Percentiles rank a stretch among this genome's conserved stretches.
phyloP scores from a whole-genome alignment of 2,329 filamentous ascomycete species.

The Fusarium caatingaense region DNA sequence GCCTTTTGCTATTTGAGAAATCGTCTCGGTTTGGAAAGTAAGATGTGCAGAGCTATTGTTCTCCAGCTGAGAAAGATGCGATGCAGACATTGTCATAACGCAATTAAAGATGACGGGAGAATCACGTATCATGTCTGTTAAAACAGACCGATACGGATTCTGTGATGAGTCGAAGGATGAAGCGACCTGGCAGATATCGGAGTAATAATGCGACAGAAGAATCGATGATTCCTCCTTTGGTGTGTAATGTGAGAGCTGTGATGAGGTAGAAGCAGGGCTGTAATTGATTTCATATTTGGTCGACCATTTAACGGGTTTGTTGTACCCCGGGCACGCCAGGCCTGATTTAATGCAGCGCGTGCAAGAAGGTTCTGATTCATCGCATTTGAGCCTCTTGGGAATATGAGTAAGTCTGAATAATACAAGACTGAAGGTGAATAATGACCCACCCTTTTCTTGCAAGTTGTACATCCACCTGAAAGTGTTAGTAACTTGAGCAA shows the following conservation, averaged over 20 bases:
- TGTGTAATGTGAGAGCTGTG: background rate
- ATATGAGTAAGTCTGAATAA: background rate
- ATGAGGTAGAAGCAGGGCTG: background rate
- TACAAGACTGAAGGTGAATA: no score
- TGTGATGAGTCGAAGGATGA: slow-evolving; percentile 23
- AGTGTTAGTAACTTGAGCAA: background rate
- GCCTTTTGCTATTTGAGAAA: slow-evolving; percentile 14
- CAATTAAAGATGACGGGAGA: slow-evolving; percentile 24
- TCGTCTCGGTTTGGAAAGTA: slow-evolving; percentile 28
- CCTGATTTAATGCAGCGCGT: slow-evolving; percentile 27
- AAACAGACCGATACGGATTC: slow-evolving; percentile 32
- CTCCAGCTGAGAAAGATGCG: slow-evolving; percentile 25
- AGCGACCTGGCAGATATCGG: slow-evolving; percentile 17
- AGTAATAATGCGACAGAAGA: slow-evolving; percentile 24
- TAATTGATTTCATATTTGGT: slow-evolving; percentile 33
- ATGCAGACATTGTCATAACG: slow-evolving; percentile 32
- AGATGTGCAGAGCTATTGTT: background rate
- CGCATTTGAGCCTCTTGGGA: slow-evolving; percentile 30
- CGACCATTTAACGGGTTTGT: slow-evolving; percentile 34
- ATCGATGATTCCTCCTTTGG: background rate
- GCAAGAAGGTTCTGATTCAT: slow-evolving; percentile 31
- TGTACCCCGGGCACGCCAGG: slow-evolving; percentile 29
- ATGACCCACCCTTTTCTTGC: slow-evolving; percentile 13
- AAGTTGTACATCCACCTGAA: background rate
- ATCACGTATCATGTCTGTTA: slow-evolving; percentile 14